A percentile compares a stretch with the other conserved stretches of the same genome.
Evolutionary conservation across 108 stramenopile genomes (phyloP).

Genomic region (Skeletonema grethae): DNA sequence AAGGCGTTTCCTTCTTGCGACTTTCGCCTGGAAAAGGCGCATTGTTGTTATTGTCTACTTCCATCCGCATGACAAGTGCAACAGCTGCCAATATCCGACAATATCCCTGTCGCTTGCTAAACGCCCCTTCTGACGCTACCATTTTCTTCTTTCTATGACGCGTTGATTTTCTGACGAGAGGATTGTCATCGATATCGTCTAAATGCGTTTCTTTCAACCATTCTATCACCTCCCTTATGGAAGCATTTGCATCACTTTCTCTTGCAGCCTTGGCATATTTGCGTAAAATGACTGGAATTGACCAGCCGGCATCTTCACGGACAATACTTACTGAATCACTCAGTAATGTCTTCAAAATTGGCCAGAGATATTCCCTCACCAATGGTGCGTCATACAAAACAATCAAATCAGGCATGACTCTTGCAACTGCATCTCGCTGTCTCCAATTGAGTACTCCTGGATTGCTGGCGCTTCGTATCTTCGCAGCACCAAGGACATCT

Average conservation of each 20-base stretch:
- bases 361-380: conserved; percentile 72
- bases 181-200: conserved; percentile 32
- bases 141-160: conserved; percentile 44
- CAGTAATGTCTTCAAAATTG: conserved; percentile 70
- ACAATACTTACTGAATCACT: conserved; percentile 80
- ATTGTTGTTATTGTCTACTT: conserved; percentile 37
- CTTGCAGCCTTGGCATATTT: conserved; percentile 37
- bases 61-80: conserved; percentile 70
- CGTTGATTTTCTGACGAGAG: conserved; percentile 3
- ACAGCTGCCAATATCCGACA: conserved; percentile 73
- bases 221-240: conserved; percentile 56
- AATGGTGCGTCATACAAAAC: conserved; percentile 56
- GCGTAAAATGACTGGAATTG: conserved; percentile 66
- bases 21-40: conserved; percentile 5
- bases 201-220: conserved; percentile 75
- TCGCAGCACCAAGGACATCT: conserved; percentile 69
- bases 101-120: conserved; percentile 76
- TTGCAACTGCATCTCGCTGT: conserved; percentile 87
- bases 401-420: conserved; percentile 82
- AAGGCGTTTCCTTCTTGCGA: conserved; percentile 5
- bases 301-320: conserved; percentile 82
- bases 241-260: conserved; percentile 34
- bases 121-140: conserved; percentile 56
- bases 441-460: conserved; percentile 93
- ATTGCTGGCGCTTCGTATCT: conserved; percentile 72